Evolutionary conservation across 2,329 filamentous ascomycete genomes (phyloP), one percentile per base, ranked within the genome.

Genomic region (Ophioceras dolichostomum): DNA sequence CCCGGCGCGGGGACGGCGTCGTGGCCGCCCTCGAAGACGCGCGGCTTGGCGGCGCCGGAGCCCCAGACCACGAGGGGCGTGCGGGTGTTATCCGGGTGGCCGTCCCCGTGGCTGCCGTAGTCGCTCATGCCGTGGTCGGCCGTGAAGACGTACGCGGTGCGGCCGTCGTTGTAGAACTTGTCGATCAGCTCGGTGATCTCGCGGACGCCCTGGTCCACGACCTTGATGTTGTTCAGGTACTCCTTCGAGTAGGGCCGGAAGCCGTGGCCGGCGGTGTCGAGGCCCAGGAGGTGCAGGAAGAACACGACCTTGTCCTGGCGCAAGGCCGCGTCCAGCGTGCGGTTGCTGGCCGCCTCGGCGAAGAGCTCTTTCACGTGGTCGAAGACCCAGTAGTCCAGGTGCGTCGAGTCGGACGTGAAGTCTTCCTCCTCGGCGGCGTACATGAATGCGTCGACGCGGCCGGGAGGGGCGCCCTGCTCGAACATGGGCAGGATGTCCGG

Each of bases 111-210:
- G 49, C 88, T 96, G n/a, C 93, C 91, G 80, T 83, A 95, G 58
- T 98, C 91, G 52, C 86, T 96, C 91, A 98, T 98, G 14, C 91
- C 91, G 57, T 98, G 91, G 53, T 98, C 91, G 7, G 91, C 91
- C 1, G 93, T 98, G 54, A 98, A 98, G 13, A 98, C 76, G 55
- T 89, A 98, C 0, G 93, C 86, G 0, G 91, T 96, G 57, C 91
- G 79, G 38, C 74, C 81, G 48, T 87, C 80, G 5, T 63, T 69
- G 50, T 95, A 98, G 54, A 96, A 98, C 10, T 81, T 73, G 26
- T 94, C 76, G 35, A 95, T 79, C 38, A 94, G 55, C 44, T 82
- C 70, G 0, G 82, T 80, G 35, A 94, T 81, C 58, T 94, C 83
- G 57, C 83, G 69, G 2, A 98, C 83, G 3, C 91, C 91, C 48